A percentile compares a stretch with the other conserved stretches of the same genome.
These are phyloP conservation scores for Hypoxylon cercidicola DNA, from an alignment of 495 filamentous ascomycete genomes.

Conservation along the genomic window DNA sequence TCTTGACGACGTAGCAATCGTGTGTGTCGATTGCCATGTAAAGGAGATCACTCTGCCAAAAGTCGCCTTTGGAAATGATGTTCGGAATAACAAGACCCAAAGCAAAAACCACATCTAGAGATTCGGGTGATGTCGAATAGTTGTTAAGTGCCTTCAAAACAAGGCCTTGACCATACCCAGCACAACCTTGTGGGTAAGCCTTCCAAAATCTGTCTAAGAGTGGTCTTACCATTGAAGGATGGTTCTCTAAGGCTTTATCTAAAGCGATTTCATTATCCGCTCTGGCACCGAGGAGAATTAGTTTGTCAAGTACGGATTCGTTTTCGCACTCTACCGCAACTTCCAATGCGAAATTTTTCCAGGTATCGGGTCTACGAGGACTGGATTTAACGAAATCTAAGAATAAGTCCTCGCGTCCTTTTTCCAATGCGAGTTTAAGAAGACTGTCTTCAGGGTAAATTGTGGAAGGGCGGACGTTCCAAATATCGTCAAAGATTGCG, in stretches of 20 bases:
- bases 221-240: slow-evolving; percentile 11
- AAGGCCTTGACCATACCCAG: neutral
- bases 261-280: neutral
- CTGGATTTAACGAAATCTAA: too few relatives aligned
- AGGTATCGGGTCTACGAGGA: neutral
- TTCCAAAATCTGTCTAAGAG: slow-evolving; percentile 3
- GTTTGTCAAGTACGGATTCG: neutral
- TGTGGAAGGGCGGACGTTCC: neutral
- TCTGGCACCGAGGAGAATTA: slow-evolving; percentile 3
- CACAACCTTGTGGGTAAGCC: neutral
- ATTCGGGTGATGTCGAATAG: too few relatives aligned
- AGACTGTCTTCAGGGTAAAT: neutral
- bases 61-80: too few relatives aligned
- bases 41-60: too few relatives aligned
- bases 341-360: neutral
- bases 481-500: slow-evolving; percentile 9
- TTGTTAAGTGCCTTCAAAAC: neutral
- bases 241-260: neutral
- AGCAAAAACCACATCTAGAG: too few relatives aligned
- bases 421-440: neutral
- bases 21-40: too few relatives aligned
- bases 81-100: too few relatives aligned
- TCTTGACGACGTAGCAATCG: too few relatives aligned
- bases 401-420: neutral
- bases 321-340: neutral